These are phyloP conservation scores for Gastrodia elata DNA, from an alignment of 106 monocot species.

Conservation along the genomic window DNA sequence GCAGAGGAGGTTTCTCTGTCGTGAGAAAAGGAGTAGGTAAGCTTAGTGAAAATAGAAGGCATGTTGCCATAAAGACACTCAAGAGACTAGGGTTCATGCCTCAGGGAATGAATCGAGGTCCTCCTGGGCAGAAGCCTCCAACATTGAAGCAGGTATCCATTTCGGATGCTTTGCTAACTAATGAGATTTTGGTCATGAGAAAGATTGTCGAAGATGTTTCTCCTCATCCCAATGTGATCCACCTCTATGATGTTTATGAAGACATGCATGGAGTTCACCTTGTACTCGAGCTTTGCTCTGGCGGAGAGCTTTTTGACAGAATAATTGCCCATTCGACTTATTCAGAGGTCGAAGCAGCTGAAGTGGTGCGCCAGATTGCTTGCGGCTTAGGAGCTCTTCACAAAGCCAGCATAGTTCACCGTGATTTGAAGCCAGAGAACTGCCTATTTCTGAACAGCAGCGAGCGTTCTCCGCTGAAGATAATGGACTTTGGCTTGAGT, in stretches of 20 bases:
- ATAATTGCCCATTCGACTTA: slow-evolving; percentile 41
- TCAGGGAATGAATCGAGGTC: slow-evolving; percentile 11
- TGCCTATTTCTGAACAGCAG: slow-evolving; percentile 35
- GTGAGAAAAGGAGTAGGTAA: slow-evolving; percentile 52
- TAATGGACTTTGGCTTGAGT: slow-evolving; percentile 75
- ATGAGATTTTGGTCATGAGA: slow-evolving; percentile 67
- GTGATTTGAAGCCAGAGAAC: slow-evolving; percentile 72
- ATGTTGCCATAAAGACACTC: slow-evolving; percentile 59
- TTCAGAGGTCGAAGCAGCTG: slow-evolving; percentile 43
- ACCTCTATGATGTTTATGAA: slow-evolving; percentile 58
- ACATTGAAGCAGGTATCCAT: slow-evolving; percentile 44
- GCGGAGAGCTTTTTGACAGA: slow-evolving; percentile 63
- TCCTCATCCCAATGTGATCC: slow-evolving; percentile 58
- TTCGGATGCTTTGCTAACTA: slow-evolving; percentile 56
- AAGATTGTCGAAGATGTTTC: slow-evolving; percentile 57
- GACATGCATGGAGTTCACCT: slow-evolving; percentile 49
- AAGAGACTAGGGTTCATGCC: slow-evolving; percentile 31
- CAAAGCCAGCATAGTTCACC: slow-evolving; percentile 43
- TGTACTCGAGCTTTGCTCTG: slow-evolving; percentile 57
- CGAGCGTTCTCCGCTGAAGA: slow-evolving; percentile 35
- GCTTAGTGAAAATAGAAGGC: slow-evolving; percentile 9
- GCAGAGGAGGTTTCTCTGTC: slow-evolving; percentile 58
- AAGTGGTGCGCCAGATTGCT: slow-evolving; percentile 42
- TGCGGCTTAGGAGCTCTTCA: slow-evolving; percentile 43
- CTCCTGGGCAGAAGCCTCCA: slow-evolving; percentile 7